A percentile compares a stretch with the other conserved stretches of the same genome.
Evolutionary conservation across 2,329 filamentous ascomycete species (phyloP).

Genomic region (Didymella glomerata): DNA sequence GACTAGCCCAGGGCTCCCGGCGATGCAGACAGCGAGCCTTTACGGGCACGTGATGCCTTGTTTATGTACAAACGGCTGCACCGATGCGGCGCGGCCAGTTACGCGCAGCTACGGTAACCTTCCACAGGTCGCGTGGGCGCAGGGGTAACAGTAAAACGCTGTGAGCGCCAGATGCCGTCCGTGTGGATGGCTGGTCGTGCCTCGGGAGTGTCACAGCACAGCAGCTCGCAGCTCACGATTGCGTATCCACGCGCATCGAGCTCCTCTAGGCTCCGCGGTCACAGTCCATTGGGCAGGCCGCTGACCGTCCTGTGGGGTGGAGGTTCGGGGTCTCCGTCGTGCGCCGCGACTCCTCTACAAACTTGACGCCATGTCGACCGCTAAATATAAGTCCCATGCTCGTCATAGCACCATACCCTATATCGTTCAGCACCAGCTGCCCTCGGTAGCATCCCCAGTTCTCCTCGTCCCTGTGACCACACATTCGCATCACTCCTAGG

Average conservation of each 20-base stretch:
- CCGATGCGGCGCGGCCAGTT: conserved; percentile 11
- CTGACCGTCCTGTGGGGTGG: neutral
- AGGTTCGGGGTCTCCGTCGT: neutral
- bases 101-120: neutral
- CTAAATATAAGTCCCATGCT: conserved; percentile 4
- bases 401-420: conserved; percentile 17
- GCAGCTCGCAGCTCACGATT: conserved; percentile 3
- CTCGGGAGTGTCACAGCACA: conserved; percentile 8
- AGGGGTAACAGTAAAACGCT: conserved; percentile 26
- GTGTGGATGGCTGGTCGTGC: conserved; percentile 34
- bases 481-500: conserved; percentile 7
- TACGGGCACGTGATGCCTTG: conserved; percentile 16
- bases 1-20: neutral
- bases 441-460: conserved; percentile 14
- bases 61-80: conserved; percentile 1
- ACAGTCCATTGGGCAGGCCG: conserved; percentile 15
- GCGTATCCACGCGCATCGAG: conserved; percentile 7
- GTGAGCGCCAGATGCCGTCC: conserved; percentile 35
- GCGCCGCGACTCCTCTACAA: neutral
- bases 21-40: neutral
- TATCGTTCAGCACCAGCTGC: conserved; percentile 9
- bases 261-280: neutral
- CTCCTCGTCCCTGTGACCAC: conserved; percentile 11
- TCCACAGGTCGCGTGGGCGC: conserved; percentile 20
- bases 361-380: neutral